Percentiles rank a stretch among this genome's conserved stretches.
Conservation (phyloP, 1,139 yeast genomes). For the Kodamaea ohmeri region DNA sequence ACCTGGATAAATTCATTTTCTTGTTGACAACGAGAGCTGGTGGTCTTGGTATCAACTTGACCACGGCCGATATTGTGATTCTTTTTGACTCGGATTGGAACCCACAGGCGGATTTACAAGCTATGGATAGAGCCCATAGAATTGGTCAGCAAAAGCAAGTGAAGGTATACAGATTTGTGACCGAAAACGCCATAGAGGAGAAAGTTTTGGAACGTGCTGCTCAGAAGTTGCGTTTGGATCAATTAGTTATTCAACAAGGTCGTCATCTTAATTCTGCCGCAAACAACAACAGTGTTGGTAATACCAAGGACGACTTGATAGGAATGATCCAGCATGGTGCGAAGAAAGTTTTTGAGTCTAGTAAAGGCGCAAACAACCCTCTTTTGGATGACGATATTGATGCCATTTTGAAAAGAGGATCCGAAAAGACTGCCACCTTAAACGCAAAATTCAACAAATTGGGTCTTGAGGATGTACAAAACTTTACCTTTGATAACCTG, state of each 20-base stretch:
- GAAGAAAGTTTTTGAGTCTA: slow-evolving; percentile 68
- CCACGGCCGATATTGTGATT: slow-evolving; percentile 88
- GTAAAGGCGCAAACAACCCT: slow-evolving; percentile 27
- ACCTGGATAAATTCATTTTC: slow-evolving; percentile 79
- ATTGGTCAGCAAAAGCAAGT: slow-evolving; percentile 98
- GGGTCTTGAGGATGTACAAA: slow-evolving; percentile 90
- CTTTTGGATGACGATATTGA: slow-evolving; percentile 76
- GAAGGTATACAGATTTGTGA: slow-evolving; percentile 83
- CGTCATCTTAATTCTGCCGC: slow-evolving; percentile 44
- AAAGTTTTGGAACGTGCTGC: slow-evolving; percentile 95
- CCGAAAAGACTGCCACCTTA: slow-evolving; percentile 68
- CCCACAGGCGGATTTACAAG: slow-evolving; percentile 97
- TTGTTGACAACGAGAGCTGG: slow-evolving; percentile 97
- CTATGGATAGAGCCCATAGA: slow-evolving; percentile 98
- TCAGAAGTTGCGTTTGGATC: slow-evolving; percentile 87
- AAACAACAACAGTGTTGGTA: slow-evolving; percentile 42
- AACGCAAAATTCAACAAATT: slow-evolving; percentile 72
- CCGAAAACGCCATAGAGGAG: slow-evolving; percentile 95
- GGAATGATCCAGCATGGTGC: slow-evolving; percentile 99
- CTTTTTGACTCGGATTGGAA: slow-evolving; percentile 97
- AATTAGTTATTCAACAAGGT: slow-evolving; percentile 94
- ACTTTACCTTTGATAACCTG: slow-evolving; percentile 80
- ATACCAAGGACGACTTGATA: slow-evolving; percentile 77
- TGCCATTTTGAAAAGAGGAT: slow-evolving; percentile 70
- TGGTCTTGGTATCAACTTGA: slow-evolving; percentile 92